Evolutionary conservation across 176 grass and related monocot genomes (phyloP), one percentile per base, ranked within the genome.

Genomic region (Eragrostis curvula): DNA sequence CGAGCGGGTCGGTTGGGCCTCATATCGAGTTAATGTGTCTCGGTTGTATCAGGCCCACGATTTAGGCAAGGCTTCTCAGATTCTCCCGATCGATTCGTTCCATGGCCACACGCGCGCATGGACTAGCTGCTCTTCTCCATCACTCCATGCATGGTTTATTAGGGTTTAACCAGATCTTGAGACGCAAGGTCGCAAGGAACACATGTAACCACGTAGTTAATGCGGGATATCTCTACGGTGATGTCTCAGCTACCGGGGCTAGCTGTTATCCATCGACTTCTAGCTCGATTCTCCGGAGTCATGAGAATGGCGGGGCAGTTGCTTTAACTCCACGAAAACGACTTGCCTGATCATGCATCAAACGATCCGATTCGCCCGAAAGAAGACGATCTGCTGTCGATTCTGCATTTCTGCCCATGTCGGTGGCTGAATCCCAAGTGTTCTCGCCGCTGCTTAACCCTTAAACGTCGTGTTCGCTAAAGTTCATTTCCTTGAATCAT

Each of bases 301-400:
- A 53, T 55, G 27, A 10, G 71, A 71, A 16, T n/a, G n/a, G n/a
- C n/a, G 2, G 53, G n/a, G 29, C 59, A 8, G 7, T 11, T 9
- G 18, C 60, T 50, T 9, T 16, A 66, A 17, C 48, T 79, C 44
- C 28, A 77, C 20, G 74, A 77, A 63, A 20, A 77, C 17, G 75
- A 46, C 58, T 28, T 64, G 58, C 6, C 20, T 8, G 45, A 50
- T 52, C 28, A 52, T 11, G 16, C 46, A 11, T 47, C 44, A 32
- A 36, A 50, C 4, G 17, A 36, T 16, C 62, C 36, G 62, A 77
- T 64, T 51, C 14, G 8, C 42, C 5, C 32, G 32, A 36, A 36
- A 36, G 32, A 36, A 2, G 32, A 36, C 32, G 32, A 36, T 59
- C 56, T 4, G n/a, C 56, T 25, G 56, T 25, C 21, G 55, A 58